Base-by-base conservation (phyloP, 2,329 filamentous ascomycete species). In the Arthrobotrys sinensis region DNA sequence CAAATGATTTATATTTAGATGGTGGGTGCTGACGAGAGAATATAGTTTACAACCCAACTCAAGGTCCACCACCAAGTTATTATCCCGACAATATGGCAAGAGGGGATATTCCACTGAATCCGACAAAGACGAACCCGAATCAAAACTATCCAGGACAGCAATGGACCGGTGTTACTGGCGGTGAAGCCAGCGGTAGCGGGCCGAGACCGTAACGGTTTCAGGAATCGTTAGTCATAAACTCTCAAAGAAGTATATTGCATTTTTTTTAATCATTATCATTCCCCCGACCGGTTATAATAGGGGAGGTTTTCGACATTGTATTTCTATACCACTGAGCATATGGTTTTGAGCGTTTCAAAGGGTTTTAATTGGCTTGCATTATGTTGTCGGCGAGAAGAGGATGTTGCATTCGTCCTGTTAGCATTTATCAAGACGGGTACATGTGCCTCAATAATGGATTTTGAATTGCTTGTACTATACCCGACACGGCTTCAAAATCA, bases 21-120 rank as follows among this genome's bases (percentile, higher is more conserved):
- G 57, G 11, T 38, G 36, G 34, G 14, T 40, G 52, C 57, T 69
- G 36, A 71, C 16, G 3, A 12, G 16, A 3, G 28, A 24, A 6
- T 43, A 19, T n/a, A 77, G 75, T 78, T 21, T 78, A 78, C 63
- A 78, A 78, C 46, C 67, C 75, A 11, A 32, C 36, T 10, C 63
- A 72, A 38, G 57, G 46, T 10, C 75, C 75, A 16, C 75, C 75
- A 36, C 75, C 75, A 12, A 71, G 68, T 34, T 78, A 78, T 46
- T 77, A 77, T 19, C 73, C 73, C 19, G 62, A 62, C 7, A 77
- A 67, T 24, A 78, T 68, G 52, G 14, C 19, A 21, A 32, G 55
- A 8, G 55, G 55, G 10, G 67, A 65, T 11, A 78, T 72, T 19
- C 75, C 75, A 40, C 52, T 78, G 52, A 78, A 72, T 43, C 32